Evolutionary conservation across 164 flowering plant genomes (phyloP).

Genomic region (Akebia trifoliata): DNA sequence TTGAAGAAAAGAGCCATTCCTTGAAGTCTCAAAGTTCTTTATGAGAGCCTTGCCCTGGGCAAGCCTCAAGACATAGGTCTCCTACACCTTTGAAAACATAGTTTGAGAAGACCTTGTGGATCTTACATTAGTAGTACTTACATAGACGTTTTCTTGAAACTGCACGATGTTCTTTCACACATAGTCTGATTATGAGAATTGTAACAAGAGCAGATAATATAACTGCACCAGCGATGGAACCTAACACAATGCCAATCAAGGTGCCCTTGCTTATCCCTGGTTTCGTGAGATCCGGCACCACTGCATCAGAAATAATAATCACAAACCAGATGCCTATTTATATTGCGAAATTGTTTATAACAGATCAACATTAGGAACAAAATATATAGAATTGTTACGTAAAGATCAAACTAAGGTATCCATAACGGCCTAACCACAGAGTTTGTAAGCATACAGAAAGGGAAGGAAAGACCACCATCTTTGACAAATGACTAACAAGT

Average conservation of each 20-base stretch:
- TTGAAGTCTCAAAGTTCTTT: too few species aligned
- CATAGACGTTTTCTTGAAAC: constrained; percentile 36
- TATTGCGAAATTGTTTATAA: not conserved
- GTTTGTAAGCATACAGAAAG: not conserved
- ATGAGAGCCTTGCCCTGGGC: too few species aligned
- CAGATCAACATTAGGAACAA: too few species aligned
- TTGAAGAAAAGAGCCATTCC: too few species aligned
- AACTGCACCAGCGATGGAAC: constrained; percentile 33
- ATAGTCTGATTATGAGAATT: constrained; percentile 33
- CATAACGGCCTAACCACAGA: not conserved
- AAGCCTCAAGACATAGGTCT: too few species aligned
- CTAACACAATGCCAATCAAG: constrained; percentile 28
- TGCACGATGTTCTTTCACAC: constrained; percentile 14
- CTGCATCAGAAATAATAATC: constrained; percentile 21
- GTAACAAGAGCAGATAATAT: constrained; percentile 26
- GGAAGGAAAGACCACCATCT: not conserved
- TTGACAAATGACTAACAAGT: not conserved
- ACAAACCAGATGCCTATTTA: not conserved
- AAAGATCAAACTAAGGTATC: not conserved
- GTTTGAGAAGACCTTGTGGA: not conserved
- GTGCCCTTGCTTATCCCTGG: constrained; percentile 38
- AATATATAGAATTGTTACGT: too few species aligned
- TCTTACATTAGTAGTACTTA: constrained; percentile 25
- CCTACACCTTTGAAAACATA: too few species aligned
- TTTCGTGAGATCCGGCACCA: constrained; percentile 10